Conservation (phyloP, 75 land plant species). For the Cupressus sempervirens region DNA sequence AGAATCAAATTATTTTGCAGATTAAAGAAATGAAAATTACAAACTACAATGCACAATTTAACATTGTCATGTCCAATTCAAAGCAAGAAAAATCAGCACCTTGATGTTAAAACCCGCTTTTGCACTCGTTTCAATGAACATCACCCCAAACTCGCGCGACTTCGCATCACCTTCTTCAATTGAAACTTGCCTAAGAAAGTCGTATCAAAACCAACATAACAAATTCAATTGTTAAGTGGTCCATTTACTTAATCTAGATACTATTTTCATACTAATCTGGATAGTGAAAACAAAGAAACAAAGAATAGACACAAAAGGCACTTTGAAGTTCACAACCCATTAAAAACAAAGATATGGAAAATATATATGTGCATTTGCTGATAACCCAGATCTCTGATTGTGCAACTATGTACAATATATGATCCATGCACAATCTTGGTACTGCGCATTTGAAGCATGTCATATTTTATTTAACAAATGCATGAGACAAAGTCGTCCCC, state of each 20-base stretch:
- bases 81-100: conserved; percentile 23
- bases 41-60: background rate
- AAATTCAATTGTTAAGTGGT: background rate
- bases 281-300: background rate
- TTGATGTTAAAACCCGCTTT: conserved; percentile 73
- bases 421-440: background rate
- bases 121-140: conserved; percentile 78
- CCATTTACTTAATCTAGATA: background rate
- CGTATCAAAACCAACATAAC: background rate
- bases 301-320: background rate
- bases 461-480: background rate
- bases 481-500: background rate
- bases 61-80: background rate
- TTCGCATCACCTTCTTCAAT: conserved; percentile 72
- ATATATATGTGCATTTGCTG: background rate
- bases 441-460: background rate
- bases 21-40: background rate
- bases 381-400: background rate
- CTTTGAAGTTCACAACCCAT: background rate
- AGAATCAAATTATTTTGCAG: background rate
- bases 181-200: conserved; percentile 58
- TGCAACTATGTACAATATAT: background rate
- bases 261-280: background rate
- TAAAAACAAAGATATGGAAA: background rate
- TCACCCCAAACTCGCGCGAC: conserved; percentile 48